Base-by-base conservation (phyloP, 257 asterid genomes). In the Sherardia arvensis region DNA sequence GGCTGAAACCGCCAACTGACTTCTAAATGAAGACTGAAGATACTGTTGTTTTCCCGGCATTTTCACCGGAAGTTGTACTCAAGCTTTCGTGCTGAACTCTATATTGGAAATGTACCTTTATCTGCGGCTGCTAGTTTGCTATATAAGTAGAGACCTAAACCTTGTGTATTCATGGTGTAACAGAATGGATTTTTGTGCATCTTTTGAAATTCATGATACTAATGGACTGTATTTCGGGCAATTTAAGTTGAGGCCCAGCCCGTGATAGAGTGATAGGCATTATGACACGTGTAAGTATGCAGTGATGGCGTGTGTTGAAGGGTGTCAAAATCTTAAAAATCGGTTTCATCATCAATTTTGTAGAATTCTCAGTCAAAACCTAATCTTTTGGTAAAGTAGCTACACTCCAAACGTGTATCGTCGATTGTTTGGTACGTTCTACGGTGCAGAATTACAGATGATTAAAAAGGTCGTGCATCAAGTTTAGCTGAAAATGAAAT, bases 1-100 rank as follows among this genome's bases (percentile, higher is more conserved):
- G 85, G 66, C 27, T 74, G 73, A 80, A 80, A 58, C 80, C 85
- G 4, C 85, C 85, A 0, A 78, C 76, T 1, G 85, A 77, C 18
- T 69, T 80, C 76, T 74, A 76, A 79, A 20, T 15, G 62, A 70
- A 10, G 11, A 38, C 47, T 10, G 47, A 10, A 38, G 47, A 38
- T 1, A 4, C 12, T 38, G 51, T 20, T 15, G 51, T 43, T 43
- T 17, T 43, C 51, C 17, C 2, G 51, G 4, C 20, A 15, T 4
- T 43, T 43, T 3, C 21, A 4, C 4, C 21, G n/a, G n/a, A n/a
- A n/a, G n/a, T n/a, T 43, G 51, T 14, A 17, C 3, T 38, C 12
- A 38, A 38, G 4, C 47, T 38, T 36, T 10, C 10, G 17, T 36
- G 45, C 7, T 8, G 17, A 36, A 4, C 45, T 3, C 45, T 34